Evolutionary conservation across 768 basidiomycete species (phyloP).

Genomic region (Xerocomellus intermedius): DNA sequence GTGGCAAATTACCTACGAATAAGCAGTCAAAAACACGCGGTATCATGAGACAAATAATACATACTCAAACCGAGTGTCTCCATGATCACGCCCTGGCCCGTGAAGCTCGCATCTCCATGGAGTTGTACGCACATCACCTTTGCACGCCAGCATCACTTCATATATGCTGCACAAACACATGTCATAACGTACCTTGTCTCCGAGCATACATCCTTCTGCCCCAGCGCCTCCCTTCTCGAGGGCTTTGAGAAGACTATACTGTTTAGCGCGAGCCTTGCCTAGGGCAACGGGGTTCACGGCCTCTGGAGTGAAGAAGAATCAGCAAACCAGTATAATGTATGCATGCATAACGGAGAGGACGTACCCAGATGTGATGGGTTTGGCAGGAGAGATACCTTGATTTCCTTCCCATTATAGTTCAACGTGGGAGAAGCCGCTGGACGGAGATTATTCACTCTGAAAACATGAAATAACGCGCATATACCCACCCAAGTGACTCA

Average conservation of each 20-base stretch:
- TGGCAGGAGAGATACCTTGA: constrained; percentile 77
- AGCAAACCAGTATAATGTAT: not conserved
- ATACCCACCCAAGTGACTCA: constrained; percentile 73
- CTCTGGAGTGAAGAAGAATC: constrained; percentile 42
- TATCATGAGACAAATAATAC: constrained; percentile 19
- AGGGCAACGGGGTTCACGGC: constrained; percentile 86
- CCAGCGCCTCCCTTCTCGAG: constrained; percentile 39
- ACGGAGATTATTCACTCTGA: not conserved
- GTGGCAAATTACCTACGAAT: constrained; percentile 73
- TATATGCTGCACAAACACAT: not conserved
- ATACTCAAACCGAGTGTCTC: constrained; percentile 80
- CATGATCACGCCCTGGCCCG: constrained; percentile 89
- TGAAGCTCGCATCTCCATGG: constrained; percentile 90
- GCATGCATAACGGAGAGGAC: not conserved
- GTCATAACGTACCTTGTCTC: constrained; percentile 28
- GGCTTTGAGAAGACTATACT: constrained; percentile 74
- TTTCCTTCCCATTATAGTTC: constrained; percentile 43
- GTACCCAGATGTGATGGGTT: constrained; percentile 77
- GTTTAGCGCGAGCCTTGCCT: constrained; percentile 89
- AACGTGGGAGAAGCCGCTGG: constrained; percentile 66
- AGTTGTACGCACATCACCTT: constrained; percentile 86
- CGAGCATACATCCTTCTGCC: constrained; percentile 28
- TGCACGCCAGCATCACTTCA: constrained; percentile 34
- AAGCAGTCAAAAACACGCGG: not conserved
- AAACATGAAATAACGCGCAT: not conserved